Evolutionary conservation across 257 asterid genomes (phyloP).

Genomic region (Solanum appendiculatum): DNA sequence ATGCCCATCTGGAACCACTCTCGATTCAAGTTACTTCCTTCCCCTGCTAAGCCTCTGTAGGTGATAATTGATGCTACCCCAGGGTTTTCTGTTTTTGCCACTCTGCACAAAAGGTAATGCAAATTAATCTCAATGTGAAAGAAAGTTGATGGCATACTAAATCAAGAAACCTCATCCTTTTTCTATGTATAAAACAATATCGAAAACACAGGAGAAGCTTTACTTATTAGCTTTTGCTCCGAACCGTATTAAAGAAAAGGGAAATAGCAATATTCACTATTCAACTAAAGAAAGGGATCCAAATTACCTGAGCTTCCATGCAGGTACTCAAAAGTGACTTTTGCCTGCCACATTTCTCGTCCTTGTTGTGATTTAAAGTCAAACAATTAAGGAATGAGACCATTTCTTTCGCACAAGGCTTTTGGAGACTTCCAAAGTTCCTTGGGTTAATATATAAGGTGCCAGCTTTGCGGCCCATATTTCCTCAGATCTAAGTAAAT

Average conservation of each 20-base stretch:
- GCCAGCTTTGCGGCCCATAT: conserved; percentile 81
- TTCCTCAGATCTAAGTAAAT: conserved; percentile 12
- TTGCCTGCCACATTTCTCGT: conserved; percentile 57
- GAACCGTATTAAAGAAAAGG: background rate
- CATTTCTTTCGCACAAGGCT: conserved; percentile 88
- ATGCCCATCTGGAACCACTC: background rate
- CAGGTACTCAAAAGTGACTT: conserved; percentile 60
- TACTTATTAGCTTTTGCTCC: background rate
- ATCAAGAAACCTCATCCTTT: background rate
- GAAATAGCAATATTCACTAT: background rate
- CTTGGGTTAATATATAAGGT: conserved; percentile 61
- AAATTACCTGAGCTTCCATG: conserved; percentile 81
- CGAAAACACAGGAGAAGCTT: too few relatives aligned
- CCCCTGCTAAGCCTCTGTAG: conserved; percentile 83
- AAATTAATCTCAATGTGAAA: background rate
- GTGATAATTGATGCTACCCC: conserved; percentile 85
- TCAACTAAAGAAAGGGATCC: background rate
- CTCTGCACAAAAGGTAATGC: conserved; percentile 26
- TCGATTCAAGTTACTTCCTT: conserved; percentile 29
- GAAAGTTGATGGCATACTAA: background rate
- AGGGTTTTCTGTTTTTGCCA: conserved; percentile 52
- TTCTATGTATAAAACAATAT: background rate
- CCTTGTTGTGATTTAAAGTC: conserved; percentile 64
- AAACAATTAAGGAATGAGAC: conserved; percentile 67
- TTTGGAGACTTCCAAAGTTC: conserved; percentile 67